A percentile compares a stretch with the other conserved stretches of the same genome.
Evolutionary conservation across 257 asterid genomes (phyloP).

Genomic region (Gentiana dahurica): DNA sequence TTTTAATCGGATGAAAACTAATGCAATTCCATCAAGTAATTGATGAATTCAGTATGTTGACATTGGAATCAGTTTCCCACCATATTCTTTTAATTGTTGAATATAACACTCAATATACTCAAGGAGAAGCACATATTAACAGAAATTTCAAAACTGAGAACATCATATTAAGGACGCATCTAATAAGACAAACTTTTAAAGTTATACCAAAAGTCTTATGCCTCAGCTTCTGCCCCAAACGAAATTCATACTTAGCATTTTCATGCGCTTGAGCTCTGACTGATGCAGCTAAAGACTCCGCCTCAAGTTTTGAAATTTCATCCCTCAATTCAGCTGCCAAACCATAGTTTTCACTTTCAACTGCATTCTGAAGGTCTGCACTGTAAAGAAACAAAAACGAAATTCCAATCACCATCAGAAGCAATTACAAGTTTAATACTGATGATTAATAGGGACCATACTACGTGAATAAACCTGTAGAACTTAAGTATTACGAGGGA

Average conservation of each 20-base stretch:
- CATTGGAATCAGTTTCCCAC: too few species aligned
- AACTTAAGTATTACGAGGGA: conserved; percentile 10
- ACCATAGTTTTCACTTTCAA: conserved; percentile 68
- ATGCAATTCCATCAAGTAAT: too few species aligned
- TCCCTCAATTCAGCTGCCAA: conserved; percentile 88
- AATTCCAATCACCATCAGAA: conserved; percentile 8
- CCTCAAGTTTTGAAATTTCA: conserved; percentile 76
- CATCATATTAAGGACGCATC: too few species aligned
- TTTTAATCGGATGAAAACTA: too few species aligned
- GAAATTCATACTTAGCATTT: conserved; percentile 66
- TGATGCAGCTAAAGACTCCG: conserved; percentile 78
- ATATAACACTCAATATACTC: too few species aligned
- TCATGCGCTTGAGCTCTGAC: conserved; percentile 73
- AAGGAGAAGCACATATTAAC: too few species aligned
- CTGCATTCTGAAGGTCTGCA: conserved; percentile 82
- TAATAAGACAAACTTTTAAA: conserved; percentile 1
- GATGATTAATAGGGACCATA: conserved; percentile 1
- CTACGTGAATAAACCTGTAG: conserved; percentile 3
- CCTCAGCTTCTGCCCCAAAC: conserved; percentile 90
- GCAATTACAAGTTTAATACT: background rate
- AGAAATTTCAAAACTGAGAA: too few species aligned
- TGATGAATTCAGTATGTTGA: too few species aligned
- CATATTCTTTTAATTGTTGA: too few species aligned
- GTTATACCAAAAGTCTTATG: conserved; percentile 72
- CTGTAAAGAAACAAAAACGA: conserved; percentile 35